These are phyloP conservation scores for Mycena sanguinolenta DNA, from an alignment of 768 basidiomycete species.

Conservation along the genomic window DNA sequence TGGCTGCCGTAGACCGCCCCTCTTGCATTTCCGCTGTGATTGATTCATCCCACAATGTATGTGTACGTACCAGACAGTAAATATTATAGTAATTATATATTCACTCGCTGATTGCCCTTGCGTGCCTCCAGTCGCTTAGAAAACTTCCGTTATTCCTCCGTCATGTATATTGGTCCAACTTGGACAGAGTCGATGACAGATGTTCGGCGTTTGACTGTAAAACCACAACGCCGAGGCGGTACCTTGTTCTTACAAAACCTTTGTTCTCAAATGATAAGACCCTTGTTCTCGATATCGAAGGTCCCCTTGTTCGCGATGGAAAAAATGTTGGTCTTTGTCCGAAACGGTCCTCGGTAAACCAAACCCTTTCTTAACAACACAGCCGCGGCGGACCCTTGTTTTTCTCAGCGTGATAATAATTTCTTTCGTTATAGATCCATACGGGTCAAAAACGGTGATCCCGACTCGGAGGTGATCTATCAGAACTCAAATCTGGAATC, in stretches of 20 bases:
- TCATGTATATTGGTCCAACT: too few species aligned
- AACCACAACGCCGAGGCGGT: too few species aligned
- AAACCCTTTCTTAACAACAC: neutral
- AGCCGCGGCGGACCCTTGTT: too few species aligned
- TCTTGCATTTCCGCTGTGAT: slow-evolving; percentile 31
- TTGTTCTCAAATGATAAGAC: neutral
- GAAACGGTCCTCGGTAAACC: too few species aligned
- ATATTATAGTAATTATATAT: slow-evolving; percentile 35
- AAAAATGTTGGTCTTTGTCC: too few species aligned
- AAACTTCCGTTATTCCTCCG: neutral
- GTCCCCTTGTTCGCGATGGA: neutral
- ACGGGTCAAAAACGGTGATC: too few species aligned
- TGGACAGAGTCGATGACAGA: too few species aligned
- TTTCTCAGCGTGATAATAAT: neutral
- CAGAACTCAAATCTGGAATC: neutral
- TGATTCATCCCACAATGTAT: slow-evolving; percentile 27
- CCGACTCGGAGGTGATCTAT: neutral
- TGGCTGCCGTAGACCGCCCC: slow-evolving; percentile 14
- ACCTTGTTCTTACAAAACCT: too few species aligned
- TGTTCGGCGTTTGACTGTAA: too few species aligned
- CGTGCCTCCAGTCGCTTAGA: neutral
- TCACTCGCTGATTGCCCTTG: neutral
- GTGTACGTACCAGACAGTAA: slow-evolving; percentile 20
- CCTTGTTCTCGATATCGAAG: neutral
- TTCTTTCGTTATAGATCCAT: neutral